phyloP scores from a whole-genome alignment of 306 rosid genomes.

The Sindora glabra region DNA sequence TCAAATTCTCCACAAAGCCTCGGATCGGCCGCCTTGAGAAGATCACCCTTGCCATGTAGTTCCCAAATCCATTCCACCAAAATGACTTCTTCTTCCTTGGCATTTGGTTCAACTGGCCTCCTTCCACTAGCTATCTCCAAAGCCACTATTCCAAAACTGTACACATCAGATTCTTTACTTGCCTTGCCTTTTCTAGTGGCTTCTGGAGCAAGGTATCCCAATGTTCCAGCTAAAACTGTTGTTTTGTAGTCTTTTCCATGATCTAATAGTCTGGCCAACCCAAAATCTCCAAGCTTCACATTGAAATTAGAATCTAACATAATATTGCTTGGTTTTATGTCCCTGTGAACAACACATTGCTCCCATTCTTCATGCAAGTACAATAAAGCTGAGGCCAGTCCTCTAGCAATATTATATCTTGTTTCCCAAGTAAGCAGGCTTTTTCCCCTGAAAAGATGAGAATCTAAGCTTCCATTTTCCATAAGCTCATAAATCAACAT shows the following conservation, averaged over 20 bases:
- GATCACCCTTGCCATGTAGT: not conserved
- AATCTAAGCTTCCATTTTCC: conserved; percentile 23
- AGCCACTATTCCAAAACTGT: conserved; percentile 7
- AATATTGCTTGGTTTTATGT: conserved; percentile 28
- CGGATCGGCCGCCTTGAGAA: not conserved
- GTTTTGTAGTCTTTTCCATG: conserved; percentile 10
- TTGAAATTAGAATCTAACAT: conserved; percentile 20
- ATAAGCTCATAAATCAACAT: conserved; percentile 22
- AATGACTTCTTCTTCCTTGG: not conserved
- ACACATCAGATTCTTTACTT: conserved; percentile 16
- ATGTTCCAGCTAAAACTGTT: conserved; percentile 14
- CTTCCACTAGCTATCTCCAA: conserved; percentile 1
- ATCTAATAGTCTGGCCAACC: conserved; percentile 15
- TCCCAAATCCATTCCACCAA: conserved; percentile 17
- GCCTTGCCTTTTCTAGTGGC: not conserved
- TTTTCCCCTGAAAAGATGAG: not conserved
- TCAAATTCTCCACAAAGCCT: not conserved
- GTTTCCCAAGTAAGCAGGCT: conserved; percentile 5
- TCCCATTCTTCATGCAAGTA: conserved; percentile 27
- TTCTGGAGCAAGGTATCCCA: conserved; percentile 27
- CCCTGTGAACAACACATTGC: conserved; percentile 23
- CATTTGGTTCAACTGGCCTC: not conserved
- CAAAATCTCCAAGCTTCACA: conserved; percentile 31
- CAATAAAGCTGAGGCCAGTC: conserved; percentile 19
- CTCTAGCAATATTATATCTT: conserved; percentile 17